Conservation (phyloP, 306 rosid species). For the Elaeagnus macrophylla region DNA sequence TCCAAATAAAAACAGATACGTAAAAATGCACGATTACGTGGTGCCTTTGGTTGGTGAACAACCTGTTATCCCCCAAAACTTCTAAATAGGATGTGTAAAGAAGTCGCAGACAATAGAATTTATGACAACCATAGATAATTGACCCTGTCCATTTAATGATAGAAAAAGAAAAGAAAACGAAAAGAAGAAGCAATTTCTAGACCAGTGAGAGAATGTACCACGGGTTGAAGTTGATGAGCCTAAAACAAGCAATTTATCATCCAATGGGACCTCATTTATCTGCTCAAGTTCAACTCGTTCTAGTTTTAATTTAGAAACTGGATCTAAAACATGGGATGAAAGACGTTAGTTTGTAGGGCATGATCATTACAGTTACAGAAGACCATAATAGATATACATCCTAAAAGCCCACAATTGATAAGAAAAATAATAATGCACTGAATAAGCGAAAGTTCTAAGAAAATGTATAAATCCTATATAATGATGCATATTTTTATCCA, state of each 20-base stretch:
- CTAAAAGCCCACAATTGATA: no score
- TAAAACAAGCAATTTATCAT: constrained; percentile 5
- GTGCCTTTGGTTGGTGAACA: background rate
- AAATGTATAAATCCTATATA: no score
- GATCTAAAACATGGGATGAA: constrained; percentile 1
- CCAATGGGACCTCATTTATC: constrained; percentile 7
- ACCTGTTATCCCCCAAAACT: background rate
- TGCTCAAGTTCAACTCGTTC: constrained; percentile 8
- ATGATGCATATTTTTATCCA: no score
- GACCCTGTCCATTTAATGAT: background rate
- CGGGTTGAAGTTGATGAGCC: constrained; percentile 16
- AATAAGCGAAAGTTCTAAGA: no score
- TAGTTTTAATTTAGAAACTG: constrained; percentile 8
- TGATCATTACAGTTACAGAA: no score
- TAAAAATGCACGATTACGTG: background rate
- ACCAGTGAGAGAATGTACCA: constrained; percentile 10
- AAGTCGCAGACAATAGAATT: no score
- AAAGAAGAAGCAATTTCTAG: background rate
- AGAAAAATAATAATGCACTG: no score
- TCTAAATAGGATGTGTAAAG: background rate
- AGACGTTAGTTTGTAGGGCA: background rate
- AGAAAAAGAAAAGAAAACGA: background rate
- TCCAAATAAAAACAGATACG: constrained; percentile 2
- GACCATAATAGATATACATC: no score
- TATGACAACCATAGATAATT: no score